Conservation (phyloP, 2,329 filamentous ascomycete genomes). For the Phyllachora maydis region DNA sequence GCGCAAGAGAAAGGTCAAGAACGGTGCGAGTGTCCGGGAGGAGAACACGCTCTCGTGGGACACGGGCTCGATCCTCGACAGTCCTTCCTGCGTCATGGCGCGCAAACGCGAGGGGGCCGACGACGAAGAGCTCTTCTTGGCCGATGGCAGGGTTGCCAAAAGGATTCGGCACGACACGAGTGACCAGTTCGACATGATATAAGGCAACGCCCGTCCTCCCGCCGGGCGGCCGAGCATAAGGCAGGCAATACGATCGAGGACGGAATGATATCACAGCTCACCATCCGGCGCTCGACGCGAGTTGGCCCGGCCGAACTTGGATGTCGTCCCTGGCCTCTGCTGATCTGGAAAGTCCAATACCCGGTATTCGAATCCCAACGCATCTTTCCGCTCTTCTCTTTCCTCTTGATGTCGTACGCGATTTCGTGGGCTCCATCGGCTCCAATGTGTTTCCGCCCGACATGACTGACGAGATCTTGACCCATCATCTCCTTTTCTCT, state of each 20-base stretch:
- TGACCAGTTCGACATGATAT: no score
- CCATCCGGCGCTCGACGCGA: background rate
- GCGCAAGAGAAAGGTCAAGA: slow-evolving; percentile 31
- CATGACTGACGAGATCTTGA: no score
- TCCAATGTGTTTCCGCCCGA: no score
- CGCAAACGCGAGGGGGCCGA: background rate
- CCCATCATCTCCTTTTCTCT: no score
- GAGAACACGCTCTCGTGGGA: background rate
- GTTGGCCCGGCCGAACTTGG: background rate
- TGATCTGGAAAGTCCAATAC: no score
- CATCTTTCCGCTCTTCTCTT: no score
- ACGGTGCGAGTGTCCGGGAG: slow-evolving; percentile 6
- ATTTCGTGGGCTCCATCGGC: no score
- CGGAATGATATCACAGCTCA: background rate
- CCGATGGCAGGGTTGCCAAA: background rate
- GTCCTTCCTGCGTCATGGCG: background rate
- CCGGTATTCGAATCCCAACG: no score
- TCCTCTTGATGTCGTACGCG: no score
- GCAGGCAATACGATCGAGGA: slow-evolving; percentile 1
- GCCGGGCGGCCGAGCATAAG: no score
- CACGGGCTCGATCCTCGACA: background rate
- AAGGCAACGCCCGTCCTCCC: no score
- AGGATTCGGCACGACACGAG: background rate
- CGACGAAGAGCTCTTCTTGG: background rate
- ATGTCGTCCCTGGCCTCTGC: slow-evolving; percentile 1